A percentile compares a stretch with the other conserved stretches of the same genome.
These are phyloP conservation scores for Mayamaea pseudoterrestris DNA, from an alignment of 108 stramenopile genomes.

Conservation along the genomic window DNA sequence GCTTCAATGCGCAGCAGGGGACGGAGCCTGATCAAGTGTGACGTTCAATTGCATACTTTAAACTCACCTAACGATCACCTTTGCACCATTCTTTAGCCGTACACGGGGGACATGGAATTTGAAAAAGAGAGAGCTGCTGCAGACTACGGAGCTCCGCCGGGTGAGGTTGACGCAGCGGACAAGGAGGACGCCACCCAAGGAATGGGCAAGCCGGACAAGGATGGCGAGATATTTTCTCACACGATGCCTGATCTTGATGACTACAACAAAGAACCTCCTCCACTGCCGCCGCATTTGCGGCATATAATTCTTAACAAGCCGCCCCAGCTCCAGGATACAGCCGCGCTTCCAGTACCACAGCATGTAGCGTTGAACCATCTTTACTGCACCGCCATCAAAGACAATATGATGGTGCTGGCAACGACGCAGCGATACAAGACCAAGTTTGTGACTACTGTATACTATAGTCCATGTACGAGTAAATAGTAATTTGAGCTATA, in stretches of 20 bases:
- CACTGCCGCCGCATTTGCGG: constrained; percentile 96
- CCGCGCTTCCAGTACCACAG: constrained; percentile 90
- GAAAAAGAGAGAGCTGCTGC: constrained; percentile 70
- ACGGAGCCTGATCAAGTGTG: no score
- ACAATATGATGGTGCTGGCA: constrained; percentile 99
- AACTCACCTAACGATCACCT: no score
- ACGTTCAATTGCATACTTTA: no score
- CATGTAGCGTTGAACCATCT: constrained; percentile 98
- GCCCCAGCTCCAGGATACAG: constrained; percentile 80
- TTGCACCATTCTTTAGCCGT: no score
- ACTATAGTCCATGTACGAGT: constrained; percentile 72
- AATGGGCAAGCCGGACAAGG: constrained; percentile 28
- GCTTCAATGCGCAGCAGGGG: no score
- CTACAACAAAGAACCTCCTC: constrained; percentile 99
- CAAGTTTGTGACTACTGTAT: constrained; percentile 96
- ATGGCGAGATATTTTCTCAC: constrained; percentile 82
- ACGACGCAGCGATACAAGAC: constrained; percentile 94
- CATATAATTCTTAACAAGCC: constrained; percentile 98
- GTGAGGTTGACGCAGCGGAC: constrained; percentile 1
- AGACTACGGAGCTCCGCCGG: constrained; percentile 27
- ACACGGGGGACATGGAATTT: constrained; percentile 87
- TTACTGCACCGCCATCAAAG: constrained; percentile 98
- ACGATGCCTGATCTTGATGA: constrained; percentile 92
- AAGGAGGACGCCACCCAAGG: constrained; percentile 9
- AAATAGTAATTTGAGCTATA: constrained; percentile 3